Percentiles rank a stretch among this genome's conserved stretches.
phyloP scores from a whole-genome alignment of 345 rosid species.

The Zanthoxylum bungeanum region DNA sequence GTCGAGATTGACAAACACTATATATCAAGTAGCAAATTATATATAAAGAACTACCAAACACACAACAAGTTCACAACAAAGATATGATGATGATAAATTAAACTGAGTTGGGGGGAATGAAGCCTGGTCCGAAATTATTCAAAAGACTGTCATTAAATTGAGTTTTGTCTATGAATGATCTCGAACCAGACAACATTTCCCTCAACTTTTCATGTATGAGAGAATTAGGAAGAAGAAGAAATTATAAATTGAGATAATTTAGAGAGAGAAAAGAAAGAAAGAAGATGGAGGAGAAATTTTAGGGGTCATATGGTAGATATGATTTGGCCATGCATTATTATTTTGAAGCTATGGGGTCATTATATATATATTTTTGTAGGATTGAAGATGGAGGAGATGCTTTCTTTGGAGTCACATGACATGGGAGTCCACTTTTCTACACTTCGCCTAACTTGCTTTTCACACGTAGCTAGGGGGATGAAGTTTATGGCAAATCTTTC shows the following conservation, averaged over 20 bases:
- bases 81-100: neutral
- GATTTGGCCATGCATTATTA: slow-evolving; percentile 35
- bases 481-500: neutral
- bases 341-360: slow-evolving; percentile 28
- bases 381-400: slow-evolving; percentile 11
- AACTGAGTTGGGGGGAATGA: slow-evolving; percentile 80
- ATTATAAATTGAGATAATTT: neutral
- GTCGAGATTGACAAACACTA: no score
- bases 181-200: slow-evolving; percentile 88
- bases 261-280: neutral
- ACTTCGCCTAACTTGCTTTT: slow-evolving; percentile 29
- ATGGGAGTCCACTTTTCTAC: slow-evolving; percentile 42
- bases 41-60: no score
- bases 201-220: slow-evolving; percentile 42
- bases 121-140: slow-evolving; percentile 94
- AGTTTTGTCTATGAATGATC: slow-evolving; percentile 42
- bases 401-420: slow-evolving; percentile 26
- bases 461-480: slow-evolving; percentile 20
- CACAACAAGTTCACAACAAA: neutral
- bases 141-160: neutral
- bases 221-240: neutral
- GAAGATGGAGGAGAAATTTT: neutral
- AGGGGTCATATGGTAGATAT: slow-evolving; percentile 2
- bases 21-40: no score
- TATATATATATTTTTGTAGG: slow-evolving; percentile 24